These are phyloP conservation scores for Dipteronia sinensis DNA, from an alignment of 345 rosid species.

Conservation along the genomic window DNA sequence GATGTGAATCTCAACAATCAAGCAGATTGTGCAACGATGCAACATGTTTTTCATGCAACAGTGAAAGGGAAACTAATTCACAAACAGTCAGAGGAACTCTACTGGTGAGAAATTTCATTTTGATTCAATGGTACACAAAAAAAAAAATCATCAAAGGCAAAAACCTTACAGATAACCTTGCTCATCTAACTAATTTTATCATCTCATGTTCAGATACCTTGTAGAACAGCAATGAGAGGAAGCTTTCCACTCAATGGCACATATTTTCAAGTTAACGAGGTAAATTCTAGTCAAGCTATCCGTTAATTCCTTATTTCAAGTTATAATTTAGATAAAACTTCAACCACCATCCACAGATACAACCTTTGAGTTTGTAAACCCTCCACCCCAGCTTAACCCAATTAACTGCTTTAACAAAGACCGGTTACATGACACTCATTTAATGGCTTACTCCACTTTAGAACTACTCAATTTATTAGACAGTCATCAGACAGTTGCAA, in stretches of 20 bases:
- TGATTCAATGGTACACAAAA: neutral
- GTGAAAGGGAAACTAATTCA: constrained; percentile 67
- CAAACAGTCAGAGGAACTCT: constrained; percentile 85
- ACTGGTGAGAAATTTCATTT: constrained; percentile 54
- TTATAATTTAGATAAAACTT: neutral
- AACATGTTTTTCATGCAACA: constrained; percentile 77
- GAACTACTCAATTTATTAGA: neutral
- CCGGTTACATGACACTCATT: neutral
- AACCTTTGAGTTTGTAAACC: constrained; percentile 4
- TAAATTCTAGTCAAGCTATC: constrained; percentile 24
- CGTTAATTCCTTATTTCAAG: neutral
- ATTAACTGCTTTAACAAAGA: constrained; percentile 4
- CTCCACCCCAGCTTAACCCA: constrained; percentile 3
- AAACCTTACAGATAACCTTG: constrained; percentile 12
- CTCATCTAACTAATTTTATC: constrained; percentile 24
- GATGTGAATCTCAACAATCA: constrained; percentile 51
- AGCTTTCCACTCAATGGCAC: constrained; percentile 94
- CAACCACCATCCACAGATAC: neutral
- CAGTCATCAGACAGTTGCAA: constrained; percentile 15
- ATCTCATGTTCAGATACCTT: constrained; percentile 67
- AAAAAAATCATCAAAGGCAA: neutral
- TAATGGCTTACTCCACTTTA: neutral
- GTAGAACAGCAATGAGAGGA: constrained; percentile 96
- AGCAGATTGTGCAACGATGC: constrained; percentile 59
- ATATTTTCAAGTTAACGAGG: constrained; percentile 96